These are phyloP conservation scores for Dryadomyces quercus-mongolicae DNA, from an alignment of 2,329 filamentous ascomycete genomes.

Conservation along the genomic window DNA sequence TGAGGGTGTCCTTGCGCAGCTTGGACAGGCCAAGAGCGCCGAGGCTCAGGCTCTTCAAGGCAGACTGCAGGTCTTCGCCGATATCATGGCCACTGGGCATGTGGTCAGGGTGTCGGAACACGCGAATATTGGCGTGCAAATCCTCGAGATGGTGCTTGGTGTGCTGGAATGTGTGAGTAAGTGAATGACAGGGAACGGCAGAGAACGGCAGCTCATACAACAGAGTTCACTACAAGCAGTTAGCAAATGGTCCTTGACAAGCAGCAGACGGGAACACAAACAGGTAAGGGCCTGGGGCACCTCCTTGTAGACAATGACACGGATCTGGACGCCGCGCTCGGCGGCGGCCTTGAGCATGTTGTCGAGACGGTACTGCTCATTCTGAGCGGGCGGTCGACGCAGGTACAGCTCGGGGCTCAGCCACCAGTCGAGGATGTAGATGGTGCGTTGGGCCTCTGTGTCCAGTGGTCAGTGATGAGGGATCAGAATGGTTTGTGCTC, in stretches of 20 bases:
- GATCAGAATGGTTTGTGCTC: no score
- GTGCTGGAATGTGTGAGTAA: conserved; percentile 32
- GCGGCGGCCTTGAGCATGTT: conserved; percentile 72
- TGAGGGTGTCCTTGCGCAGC: conserved; percentile 60
- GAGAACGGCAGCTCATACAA: not conserved
- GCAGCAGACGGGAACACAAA: conserved; percentile 31
- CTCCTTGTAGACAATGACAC: conserved; percentile 89
- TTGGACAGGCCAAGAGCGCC: conserved; percentile 45
- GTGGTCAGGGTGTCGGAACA: conserved; percentile 88
- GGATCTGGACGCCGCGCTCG: conserved; percentile 70
- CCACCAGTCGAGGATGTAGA: conserved; percentile 90
- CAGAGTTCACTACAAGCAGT: conserved; percentile 28
- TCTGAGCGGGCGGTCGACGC: conserved; percentile 65
- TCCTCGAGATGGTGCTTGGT: conserved; percentile 69
- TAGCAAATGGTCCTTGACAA: not conserved
- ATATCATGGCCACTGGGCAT: conserved; percentile 59
- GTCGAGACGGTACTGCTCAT: conserved; percentile 76
- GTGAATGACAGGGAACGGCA: not conserved
- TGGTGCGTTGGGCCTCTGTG: conserved; percentile 55
- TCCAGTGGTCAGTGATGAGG: not conserved
- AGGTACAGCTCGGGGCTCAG: conserved; percentile 80
- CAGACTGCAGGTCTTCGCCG: conserved; percentile 54
- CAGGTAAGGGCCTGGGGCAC: conserved; percentile 68
- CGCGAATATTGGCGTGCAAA: conserved; percentile 71
- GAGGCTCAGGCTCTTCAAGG: conserved; percentile 32